Percentiles rank a stretch among this genome's conserved stretches.
Evolutionary conservation across 495 filamentous ascomycete species (phyloP).

Genomic region (Amniculicola lignicola): DNA sequence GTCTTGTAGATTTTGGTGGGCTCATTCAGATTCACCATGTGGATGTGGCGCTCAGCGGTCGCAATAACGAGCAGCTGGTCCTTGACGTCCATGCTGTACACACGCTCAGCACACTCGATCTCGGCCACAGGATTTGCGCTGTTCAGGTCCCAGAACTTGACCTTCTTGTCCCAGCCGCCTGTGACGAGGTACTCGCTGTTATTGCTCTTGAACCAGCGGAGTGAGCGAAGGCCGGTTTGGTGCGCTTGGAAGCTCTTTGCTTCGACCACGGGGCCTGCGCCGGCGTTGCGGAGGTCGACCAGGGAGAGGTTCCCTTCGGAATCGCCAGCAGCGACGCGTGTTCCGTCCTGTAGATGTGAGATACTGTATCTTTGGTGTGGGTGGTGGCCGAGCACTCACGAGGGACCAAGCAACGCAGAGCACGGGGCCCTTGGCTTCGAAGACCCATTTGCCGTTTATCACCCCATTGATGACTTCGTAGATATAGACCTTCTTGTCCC

Average conservation of each 20-base stretch:
- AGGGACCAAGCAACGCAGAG: conserved; percentile 78
- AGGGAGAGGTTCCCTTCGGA: conserved; percentile 81
- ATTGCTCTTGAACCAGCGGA: conserved; percentile 66
- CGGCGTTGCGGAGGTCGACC: conserved; percentile 60
- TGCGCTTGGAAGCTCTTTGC: conserved; percentile 67
- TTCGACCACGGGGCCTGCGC: conserved; percentile 34
- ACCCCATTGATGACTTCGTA: conserved; percentile 75
- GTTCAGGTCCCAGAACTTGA: conserved; percentile 94
- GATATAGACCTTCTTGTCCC: conserved; percentile 92
- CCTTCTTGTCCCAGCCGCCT: conserved; percentile 91
- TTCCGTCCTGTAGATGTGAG: conserved; percentile 53
- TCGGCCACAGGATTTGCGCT: conserved; percentile 59
- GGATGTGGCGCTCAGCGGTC: conserved; percentile 84
- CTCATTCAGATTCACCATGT: conserved; percentile 77
- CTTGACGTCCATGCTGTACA: conserved; percentile 83
- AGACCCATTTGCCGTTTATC: conserved; percentile 72
- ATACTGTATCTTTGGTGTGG: conserved; percentile 1
- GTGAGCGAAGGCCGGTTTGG: conserved; percentile 56
- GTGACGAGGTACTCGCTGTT: conserved; percentile 68
- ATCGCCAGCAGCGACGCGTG: conserved; percentile 75
- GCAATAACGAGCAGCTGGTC: conserved; percentile 73
- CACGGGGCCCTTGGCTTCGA: conserved; percentile 73
- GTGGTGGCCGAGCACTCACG: conserved; percentile 51
- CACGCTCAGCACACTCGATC: conserved; percentile 69
- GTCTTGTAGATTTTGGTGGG: conserved; percentile 78